Conservation (phyloP, 2,329 filamentous ascomycete genomes). For the Cordyceps pruinosa region DNA sequence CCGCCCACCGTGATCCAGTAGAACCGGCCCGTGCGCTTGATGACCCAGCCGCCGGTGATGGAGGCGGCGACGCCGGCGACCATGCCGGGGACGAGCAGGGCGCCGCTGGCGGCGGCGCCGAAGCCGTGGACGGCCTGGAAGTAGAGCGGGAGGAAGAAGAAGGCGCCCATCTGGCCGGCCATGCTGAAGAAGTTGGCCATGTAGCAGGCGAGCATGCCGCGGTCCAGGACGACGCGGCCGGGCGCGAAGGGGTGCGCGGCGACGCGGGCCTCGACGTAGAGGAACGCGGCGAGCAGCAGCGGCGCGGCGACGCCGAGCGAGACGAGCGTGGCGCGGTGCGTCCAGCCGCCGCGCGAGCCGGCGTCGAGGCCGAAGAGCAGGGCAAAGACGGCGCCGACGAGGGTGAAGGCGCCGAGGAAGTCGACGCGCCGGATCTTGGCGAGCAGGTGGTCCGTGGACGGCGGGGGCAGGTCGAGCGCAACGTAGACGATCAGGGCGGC, state of each 20-base stretch:
- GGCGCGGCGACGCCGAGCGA: constrained; percentile 46
- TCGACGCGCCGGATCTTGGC: constrained; percentile 62
- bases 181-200: constrained; percentile 67
- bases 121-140: constrained; percentile 66
- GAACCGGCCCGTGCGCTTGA: constrained; percentile 64
- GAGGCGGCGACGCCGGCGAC: constrained; percentile 56
- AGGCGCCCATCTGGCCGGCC: constrained; percentile 45
- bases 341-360: constrained; percentile 67
- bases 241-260: constrained; percentile 69
- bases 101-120: constrained; percentile 55
- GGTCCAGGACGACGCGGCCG: constrained; percentile 63
- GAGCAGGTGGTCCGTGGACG: constrained; percentile 54
- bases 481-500: constrained; percentile 58
- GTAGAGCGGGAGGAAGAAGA: constrained; percentile 73
- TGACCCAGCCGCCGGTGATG: constrained; percentile 56
- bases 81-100: constrained; percentile 61
- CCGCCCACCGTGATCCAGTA: constrained; percentile 59
- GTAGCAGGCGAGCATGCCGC: constrained; percentile 59
- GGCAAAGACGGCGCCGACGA: constrained; percentile 58
- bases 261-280: constrained; percentile 60
- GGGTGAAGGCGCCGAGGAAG: constrained; percentile 61
- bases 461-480: constrained; percentile 57
- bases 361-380: constrained; percentile 65
- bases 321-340: constrained; percentile 47
- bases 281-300: constrained; percentile 57